A percentile compares a stretch with the other conserved stretches of the same genome.
Conservation (phyloP, 345 rosid genomes). For the Citrus sinensis region DVS_A1.0 CM039163.1:7709001-7709500, state of each 20-base stretch:
- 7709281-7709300: background rate
- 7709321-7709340: conserved; percentile 14
- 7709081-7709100: conserved; percentile 32
- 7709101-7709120: conserved; percentile 17
- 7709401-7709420: conserved; percentile 25
- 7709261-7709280: background rate
- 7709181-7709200: background rate
- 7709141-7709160: conserved; percentile 3
- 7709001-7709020: conserved; percentile 41
- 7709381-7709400: conserved; percentile 29
- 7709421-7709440: conserved; percentile 43
- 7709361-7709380: conserved; percentile 32
- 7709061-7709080: conserved; percentile 28
- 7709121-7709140: conserved; percentile 2
- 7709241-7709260: conserved; percentile 2
- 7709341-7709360: conserved; percentile 55
- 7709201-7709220: background rate
- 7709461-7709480: conserved; percentile 26
- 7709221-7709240: background rate
- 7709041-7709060: conserved; percentile 36
- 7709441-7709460: conserved; percentile 59
- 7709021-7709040: conserved; percentile 44
- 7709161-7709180: conserved; percentile 31
- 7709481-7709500: no score
- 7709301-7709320: background rate